phyloP scores from a whole-genome alignment of 352 stramenopile species.

The Aphanomyces astaci region DNA sequence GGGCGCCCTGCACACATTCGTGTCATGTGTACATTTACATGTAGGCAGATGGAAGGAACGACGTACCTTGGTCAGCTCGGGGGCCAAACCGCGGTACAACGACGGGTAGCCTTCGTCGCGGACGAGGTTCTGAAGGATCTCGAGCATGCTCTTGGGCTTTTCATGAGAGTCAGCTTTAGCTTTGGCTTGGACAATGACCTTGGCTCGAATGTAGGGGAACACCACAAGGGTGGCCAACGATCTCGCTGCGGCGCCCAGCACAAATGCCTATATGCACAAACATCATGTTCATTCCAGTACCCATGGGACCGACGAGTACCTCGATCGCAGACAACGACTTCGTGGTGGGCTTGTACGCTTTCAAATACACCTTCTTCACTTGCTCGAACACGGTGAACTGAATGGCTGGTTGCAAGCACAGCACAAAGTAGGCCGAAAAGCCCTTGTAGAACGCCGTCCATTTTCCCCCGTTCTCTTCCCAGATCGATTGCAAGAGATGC shows the following conservation, averaged over 20 bases:
- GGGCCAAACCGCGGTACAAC: conserved; percentile 91
- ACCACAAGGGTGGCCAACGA: conserved; percentile 93
- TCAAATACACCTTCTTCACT: conserved; percentile 62
- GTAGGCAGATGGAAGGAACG: not conserved
- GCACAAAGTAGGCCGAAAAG: conserved; percentile 87
- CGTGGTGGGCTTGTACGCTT: conserved; percentile 46
- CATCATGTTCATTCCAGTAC: not conserved
- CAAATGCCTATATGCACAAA: conserved; percentile 75
- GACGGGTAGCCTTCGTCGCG: conserved; percentile 76
- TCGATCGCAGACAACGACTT: conserved; percentile 49
- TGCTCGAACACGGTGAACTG: conserved; percentile 96
- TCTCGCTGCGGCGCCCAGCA: conserved; percentile 90
- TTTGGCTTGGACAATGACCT: conserved; percentile 90
- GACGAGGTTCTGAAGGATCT: conserved; percentile 66
- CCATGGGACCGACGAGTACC: conserved; percentile 29
- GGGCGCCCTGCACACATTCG: conserved; percentile 63
- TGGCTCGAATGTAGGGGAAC: conserved; percentile 95
- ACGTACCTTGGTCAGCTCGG: conserved; percentile 87
- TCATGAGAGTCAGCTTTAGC: conserved; percentile 37
- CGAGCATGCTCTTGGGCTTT: conserved; percentile 75
- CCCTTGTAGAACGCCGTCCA: conserved; percentile 77
- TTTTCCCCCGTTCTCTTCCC: conserved; percentile 51
- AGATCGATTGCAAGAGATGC: conserved; percentile 52
- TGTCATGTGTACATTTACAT: too few relatives aligned
- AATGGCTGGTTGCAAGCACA: conserved; percentile 96